phyloP scores from a whole-genome alignment of 2,329 filamentous ascomycete species.

The Trichoderma aggressivum region DNA sequence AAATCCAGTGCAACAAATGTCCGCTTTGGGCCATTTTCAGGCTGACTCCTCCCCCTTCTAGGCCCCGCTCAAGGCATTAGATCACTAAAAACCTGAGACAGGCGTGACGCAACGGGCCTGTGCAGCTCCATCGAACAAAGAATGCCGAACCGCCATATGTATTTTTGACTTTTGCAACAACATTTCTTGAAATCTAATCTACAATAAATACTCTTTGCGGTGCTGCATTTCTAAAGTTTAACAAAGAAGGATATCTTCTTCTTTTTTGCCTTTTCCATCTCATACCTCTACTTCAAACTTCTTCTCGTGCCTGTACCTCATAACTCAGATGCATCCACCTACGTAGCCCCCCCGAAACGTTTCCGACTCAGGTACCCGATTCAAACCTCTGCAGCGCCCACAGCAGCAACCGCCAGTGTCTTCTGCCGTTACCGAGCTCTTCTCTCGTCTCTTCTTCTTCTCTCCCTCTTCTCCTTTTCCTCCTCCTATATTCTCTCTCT shows the following conservation, averaged over 20 bases:
- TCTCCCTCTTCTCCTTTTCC: neutral
- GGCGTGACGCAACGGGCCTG: neutral
- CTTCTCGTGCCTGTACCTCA: neutral
- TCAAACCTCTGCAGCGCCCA: neutral
- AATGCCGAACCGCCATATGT: neutral
- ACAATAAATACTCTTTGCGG: neutral
- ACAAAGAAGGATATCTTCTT: neutral
- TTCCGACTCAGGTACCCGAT: neutral
- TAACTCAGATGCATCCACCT: neutral
- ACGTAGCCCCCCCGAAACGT: neutral
- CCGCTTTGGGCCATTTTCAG: neutral
- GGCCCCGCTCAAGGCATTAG: neutral
- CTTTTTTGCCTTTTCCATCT: neutral
- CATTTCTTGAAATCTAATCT: neutral
- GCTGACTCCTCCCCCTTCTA: neutral
- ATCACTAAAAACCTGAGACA: slow-evolving; percentile 6
- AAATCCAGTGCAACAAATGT: neutral
- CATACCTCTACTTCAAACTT: neutral
- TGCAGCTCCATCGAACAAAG: neutral
- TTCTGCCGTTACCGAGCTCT: neutral
- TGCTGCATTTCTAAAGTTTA: neutral
- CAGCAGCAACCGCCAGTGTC: neutral
- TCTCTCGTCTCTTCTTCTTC: neutral
- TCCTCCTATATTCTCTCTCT: neutral
- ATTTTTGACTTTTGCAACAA: neutral